phyloP scores from a whole-genome alignment of 1,284 basidiomycete species.

The Cryptococcus sp. region DNA sequence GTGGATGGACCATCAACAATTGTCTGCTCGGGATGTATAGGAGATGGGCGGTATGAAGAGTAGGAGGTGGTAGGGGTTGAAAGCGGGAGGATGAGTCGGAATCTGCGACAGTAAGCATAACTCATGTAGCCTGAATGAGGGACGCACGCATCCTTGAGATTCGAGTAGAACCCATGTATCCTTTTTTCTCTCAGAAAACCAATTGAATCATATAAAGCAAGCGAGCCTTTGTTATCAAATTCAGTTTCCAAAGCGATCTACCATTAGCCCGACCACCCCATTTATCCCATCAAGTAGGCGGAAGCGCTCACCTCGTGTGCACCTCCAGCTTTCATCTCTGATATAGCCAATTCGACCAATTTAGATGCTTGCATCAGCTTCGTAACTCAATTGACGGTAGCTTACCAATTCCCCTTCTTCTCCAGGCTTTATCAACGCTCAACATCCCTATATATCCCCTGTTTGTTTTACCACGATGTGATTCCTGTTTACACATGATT shows the following conservation, averaged over 20 bases:
- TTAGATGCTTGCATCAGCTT: slow-evolving; percentile 58
- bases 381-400: slow-evolving; percentile 28
- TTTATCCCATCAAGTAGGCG: too few species aligned
- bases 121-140: not conserved
- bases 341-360: slow-evolving; percentile 71
- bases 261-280: not conserved
- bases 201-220: slow-evolving; percentile 82
- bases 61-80: slow-evolving; percentile 5
- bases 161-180: slow-evolving; percentile 91
- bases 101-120: slow-evolving; percentile 12
- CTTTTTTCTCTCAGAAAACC: slow-evolving; percentile 96
- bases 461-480: slow-evolving; percentile 69
- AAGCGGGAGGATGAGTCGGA: slow-evolving; percentile 33
- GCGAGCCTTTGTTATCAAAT: slow-evolving; percentile 80
- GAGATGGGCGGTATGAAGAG: too few species aligned
- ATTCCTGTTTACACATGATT: slow-evolving; percentile 92
- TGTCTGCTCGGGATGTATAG: too few species aligned
- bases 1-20: too few species aligned
- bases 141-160: slow-evolving; percentile 53
- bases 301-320: slow-evolving; percentile 68
- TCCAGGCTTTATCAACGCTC: slow-evolving; percentile 71
- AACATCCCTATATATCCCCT: slow-evolving; percentile 98
- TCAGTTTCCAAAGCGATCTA: slow-evolving; percentile 96
- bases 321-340: slow-evolving; percentile 70
- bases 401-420: slow-evolving; percentile 86